Evolutionary conservation across 2,329 filamentous ascomycete species (phyloP), one percentile per base, ranked within the genome.

Genomic region (Raffaelea albimanens): DNA sequence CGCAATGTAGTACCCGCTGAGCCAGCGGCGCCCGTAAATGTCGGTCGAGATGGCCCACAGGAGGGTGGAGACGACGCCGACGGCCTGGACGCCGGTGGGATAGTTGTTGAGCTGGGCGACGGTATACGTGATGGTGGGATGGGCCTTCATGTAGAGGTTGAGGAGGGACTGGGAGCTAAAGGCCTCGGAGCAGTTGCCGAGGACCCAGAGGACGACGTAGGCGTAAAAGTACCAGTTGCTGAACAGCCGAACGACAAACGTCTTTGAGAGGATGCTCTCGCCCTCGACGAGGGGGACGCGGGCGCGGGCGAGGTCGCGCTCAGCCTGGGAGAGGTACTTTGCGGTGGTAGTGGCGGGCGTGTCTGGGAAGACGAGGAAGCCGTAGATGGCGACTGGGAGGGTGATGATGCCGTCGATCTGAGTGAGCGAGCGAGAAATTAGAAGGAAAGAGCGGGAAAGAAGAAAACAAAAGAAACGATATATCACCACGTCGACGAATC

Each of bases 181-280:
- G 0, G 79, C 82, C 58, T 87, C 83, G 0, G 80, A 82, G 57
- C 48, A 50, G 23, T 82, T 81, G 0, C 81, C 82, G 40, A 87
- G 78, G 52, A 84, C 74, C 80, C 80, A 84, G 0, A 85, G 72
- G 4, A 47, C 21, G 11, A 45, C 42, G 2, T 21, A 25, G 38
- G 13, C 9, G 31, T 25, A 50, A 33, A 41, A 46, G 31, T 31
- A 20, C 41, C 45, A 45, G 22, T 18, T 0, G 73, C 78, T 0
- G 16, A 83, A 66, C 16, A 81, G 71, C 38, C 69, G 71, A 51
- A 71, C 78, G 29, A 72, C 53, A 53, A 83, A 82, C 1, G 54
- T 51, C 48, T 69, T 59, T 18, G 65, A 71, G 9, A 78, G 58
- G 0, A 73, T 71, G 2, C 72, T 67, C 1, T 62, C 60, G 48